phyloP scores from a whole-genome alignment of 352 stramenopile genomes.

The Globisporangium megalacanthum region DNA sequence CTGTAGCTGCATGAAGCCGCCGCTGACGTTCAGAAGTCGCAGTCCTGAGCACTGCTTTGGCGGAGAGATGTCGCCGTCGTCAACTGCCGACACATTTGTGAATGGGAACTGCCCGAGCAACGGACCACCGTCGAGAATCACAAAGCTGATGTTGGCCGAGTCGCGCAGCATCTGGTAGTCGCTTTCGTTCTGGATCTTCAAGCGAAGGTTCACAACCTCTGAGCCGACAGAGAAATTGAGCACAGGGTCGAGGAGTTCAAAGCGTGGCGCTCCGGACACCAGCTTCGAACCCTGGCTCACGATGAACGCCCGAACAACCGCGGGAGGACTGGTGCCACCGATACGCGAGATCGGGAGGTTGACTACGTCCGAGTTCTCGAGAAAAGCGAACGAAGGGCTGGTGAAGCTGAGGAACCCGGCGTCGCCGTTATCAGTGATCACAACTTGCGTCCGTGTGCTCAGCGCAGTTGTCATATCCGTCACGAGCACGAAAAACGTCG shows the following conservation, averaged over 20 bases:
- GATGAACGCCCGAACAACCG: slow-evolving; percentile 24
- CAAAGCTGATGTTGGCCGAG: slow-evolving; percentile 32
- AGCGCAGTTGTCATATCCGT: slow-evolving; percentile 18
- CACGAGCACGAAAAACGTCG: slow-evolving; percentile 35
- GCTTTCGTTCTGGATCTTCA: slow-evolving; percentile 33
- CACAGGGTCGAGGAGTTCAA: slow-evolving; percentile 23
- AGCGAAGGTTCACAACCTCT: slow-evolving; percentile 11
- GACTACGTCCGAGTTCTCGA: slow-evolving; percentile 29
- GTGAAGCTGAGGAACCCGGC: slow-evolving; percentile 46
- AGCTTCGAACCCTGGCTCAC: slow-evolving; percentile 10
- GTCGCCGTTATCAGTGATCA: slow-evolving; percentile 45
- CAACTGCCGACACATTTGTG: slow-evolving; percentile 32
- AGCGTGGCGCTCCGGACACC: slow-evolving; percentile 12
- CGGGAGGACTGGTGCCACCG: slow-evolving; percentile 19
- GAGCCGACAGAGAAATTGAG: slow-evolving; percentile 31
- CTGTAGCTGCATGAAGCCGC: slow-evolving; percentile 31
- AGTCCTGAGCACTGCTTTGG: slow-evolving; percentile 37
- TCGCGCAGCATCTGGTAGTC: slow-evolving; percentile 38
- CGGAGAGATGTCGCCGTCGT: slow-evolving; percentile 49
- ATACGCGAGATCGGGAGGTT: slow-evolving; percentile 24
- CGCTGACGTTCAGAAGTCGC: slow-evolving; percentile 18
- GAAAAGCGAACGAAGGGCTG: slow-evolving; percentile 4
- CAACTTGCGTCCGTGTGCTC: slow-evolving; percentile 24
- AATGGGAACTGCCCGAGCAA: slow-evolving; percentile 13
- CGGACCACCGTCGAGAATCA: slow-evolving; percentile 29